phyloP scores from a whole-genome alignment of 805 yeast species.

The Suhomyces xylopsoci region DNA sequence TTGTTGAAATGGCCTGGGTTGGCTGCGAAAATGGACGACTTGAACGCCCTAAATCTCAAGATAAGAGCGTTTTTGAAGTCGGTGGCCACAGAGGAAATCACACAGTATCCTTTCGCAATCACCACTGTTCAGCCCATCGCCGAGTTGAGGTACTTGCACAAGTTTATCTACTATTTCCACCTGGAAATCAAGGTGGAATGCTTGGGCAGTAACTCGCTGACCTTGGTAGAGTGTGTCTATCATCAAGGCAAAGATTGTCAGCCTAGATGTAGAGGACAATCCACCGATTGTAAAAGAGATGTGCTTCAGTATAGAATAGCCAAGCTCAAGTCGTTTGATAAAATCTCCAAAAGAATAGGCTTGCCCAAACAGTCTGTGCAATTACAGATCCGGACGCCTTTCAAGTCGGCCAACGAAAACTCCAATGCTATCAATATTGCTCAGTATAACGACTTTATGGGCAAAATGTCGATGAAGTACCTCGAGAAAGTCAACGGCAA shows the following conservation, averaged over 20 bases:
- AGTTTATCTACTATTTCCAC: constrained; percentile 36
- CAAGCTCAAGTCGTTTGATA: constrained; percentile 43
- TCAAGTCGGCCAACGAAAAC: constrained; percentile 38
- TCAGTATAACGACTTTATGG: constrained; percentile 70
- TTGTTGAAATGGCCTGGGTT: constrained; percentile 64
- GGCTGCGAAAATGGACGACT: constrained; percentile 37
- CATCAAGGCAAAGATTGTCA: not conserved
- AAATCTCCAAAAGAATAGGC: constrained; percentile 48
- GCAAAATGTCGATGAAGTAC: constrained; percentile 57
- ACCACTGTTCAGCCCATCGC: constrained; percentile 25
- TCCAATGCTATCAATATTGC: constrained; percentile 38
- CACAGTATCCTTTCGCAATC: constrained; percentile 9
- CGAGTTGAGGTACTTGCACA: constrained; percentile 39
- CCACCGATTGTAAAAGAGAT: constrained; percentile 2
- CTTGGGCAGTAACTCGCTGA: not conserved
- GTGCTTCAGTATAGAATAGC: constrained; percentile 21
- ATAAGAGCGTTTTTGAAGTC: constrained; percentile 27
- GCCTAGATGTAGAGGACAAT: not conserved
- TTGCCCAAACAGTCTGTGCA: constrained; percentile 56
- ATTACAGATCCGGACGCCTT: constrained; percentile 53
- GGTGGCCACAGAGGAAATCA: constrained; percentile 17
- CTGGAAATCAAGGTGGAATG: constrained; percentile 22
- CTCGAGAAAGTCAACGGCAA: constrained; percentile 41
- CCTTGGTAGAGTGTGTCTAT: not conserved
- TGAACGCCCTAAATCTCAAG: constrained; percentile 25